These are phyloP conservation scores for Exidia glandulosa DNA, from an alignment of 768 basidiomycete genomes.

Conservation along the genomic window DNA sequence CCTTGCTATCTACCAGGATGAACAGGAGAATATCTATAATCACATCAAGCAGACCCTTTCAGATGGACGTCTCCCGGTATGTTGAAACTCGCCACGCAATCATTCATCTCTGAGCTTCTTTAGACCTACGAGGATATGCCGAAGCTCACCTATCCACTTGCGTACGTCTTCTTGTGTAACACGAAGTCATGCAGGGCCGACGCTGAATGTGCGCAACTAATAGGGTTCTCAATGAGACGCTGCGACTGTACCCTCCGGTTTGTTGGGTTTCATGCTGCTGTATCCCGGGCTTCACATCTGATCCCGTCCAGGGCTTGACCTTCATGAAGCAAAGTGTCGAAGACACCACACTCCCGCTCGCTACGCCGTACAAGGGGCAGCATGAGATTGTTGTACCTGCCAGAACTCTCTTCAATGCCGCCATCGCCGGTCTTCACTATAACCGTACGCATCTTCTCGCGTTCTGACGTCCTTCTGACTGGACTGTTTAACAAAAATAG, in stretches of 20 bases:
- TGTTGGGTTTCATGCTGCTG: conserved; percentile 9
- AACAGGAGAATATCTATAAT: conserved; percentile 34
- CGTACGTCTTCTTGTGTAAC: neutral
- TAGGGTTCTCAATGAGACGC: conserved; percentile 29
- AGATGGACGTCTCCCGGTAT: conserved; percentile 20
- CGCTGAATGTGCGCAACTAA: too few species aligned
- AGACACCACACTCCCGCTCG: conserved; percentile 14
- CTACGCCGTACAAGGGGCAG: neutral
- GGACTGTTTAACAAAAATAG: conserved; percentile 17
- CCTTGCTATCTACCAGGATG: conserved; percentile 39
- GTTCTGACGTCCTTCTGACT: neutral
- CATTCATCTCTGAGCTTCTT: too few species aligned
- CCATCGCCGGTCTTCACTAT: neutral
- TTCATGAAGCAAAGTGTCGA: conserved; percentile 17
- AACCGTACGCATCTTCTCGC: conserved; percentile 2
- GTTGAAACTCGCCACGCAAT: too few species aligned
- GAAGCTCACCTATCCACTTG: conserved; percentile 5
- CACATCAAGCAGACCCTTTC: conserved; percentile 28
- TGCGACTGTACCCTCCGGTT: conserved; percentile 38
- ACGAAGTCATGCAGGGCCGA: too few species aligned
- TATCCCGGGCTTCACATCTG: neutral
- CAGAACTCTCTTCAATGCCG: neutral
- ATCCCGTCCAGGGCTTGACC: neutral
- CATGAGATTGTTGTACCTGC: conserved; percentile 1
- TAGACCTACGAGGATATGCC: conserved; percentile 22